A percentile compares a stretch with the other conserved stretches of the same genome.
Conservation (phyloP, 306 rosid species). For the Herpetospermum pedunculosum region DNA sequence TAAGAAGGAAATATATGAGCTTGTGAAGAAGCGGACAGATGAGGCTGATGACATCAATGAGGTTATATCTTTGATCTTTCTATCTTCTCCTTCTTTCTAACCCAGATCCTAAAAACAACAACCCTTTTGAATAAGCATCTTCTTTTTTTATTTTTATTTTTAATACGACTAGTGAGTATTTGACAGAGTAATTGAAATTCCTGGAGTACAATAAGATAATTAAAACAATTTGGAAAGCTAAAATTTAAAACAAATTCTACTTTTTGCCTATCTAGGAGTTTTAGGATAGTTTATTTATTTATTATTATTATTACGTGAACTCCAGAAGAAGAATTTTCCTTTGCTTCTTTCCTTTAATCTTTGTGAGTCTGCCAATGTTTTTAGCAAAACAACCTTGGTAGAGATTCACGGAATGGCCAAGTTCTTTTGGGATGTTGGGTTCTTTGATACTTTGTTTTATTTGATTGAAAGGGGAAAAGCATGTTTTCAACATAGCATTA, state of each 20-base stretch:
- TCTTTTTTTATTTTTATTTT: no score
- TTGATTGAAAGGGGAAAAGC: background rate
- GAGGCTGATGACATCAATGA: conserved; percentile 54
- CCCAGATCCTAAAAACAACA: no score
- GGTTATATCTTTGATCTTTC: conserved; percentile 34
- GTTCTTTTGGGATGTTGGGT: background rate
- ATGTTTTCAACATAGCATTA: background rate
- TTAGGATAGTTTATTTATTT: background rate
- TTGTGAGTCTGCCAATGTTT: no score
- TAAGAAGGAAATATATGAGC: conserved; percentile 73
- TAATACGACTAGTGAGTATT: background rate
- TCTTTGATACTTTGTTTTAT: background rate
- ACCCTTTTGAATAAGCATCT: no score
- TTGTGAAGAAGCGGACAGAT: conserved; percentile 62
- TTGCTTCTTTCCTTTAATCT: background rate
- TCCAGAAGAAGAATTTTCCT: background rate
- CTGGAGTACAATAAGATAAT: background rate
- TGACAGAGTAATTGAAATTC: background rate
- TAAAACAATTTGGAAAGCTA: background rate
- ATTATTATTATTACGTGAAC: background rate
- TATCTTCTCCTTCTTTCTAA: no score
- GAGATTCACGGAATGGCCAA: no score
- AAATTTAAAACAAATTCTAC: background rate
- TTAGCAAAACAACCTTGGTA: no score
- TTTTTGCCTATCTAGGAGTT: background rate